These are phyloP conservation scores for Circinella umbellata DNA, from an alignment of 371 early-diverging fungal genomes.

Conservation along the genomic window DNA sequence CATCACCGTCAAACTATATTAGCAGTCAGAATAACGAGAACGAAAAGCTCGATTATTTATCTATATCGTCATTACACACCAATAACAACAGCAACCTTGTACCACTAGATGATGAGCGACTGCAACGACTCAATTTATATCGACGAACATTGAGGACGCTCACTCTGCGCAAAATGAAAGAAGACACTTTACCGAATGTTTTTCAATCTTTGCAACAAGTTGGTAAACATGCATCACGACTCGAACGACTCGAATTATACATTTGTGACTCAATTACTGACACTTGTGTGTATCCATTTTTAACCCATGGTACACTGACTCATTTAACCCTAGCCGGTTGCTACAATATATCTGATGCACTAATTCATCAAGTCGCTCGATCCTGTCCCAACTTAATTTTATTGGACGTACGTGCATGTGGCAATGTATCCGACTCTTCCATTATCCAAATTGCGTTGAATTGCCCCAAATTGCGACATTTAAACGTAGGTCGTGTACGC, in stretches of 20 bases:
- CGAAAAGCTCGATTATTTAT: not conserved
- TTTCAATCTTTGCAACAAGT: conserved; percentile 34
- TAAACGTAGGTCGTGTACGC: conserved; percentile 64
- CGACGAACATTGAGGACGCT: conserved; percentile 37
- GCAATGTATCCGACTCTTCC: conserved; percentile 56
- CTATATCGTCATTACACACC: not conserved
- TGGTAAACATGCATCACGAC: conserved; percentile 17
- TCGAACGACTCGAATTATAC: conserved; percentile 49
- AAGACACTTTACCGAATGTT: conserved; percentile 24
- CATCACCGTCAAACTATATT: not conserved
- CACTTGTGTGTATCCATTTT: conserved; percentile 39
- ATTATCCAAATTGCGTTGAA: conserved; percentile 46
- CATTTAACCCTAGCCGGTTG: conserved; percentile 61
- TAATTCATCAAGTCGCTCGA: conserved; percentile 47
- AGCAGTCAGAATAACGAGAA: not conserved
- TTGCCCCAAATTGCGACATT: conserved; percentile 53
- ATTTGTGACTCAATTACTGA: conserved; percentile 61
- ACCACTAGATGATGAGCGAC: not conserved
- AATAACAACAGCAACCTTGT: too few species aligned
- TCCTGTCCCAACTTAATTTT: conserved; percentile 52
- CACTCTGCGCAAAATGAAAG: conserved; percentile 44
- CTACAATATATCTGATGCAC: conserved; percentile 55
- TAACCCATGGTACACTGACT: conserved; percentile 41
- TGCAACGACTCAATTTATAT: conserved; percentile 20
- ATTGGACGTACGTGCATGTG: conserved; percentile 63